A percentile compares a stretch with the other conserved stretches of the same genome.
Evolutionary conservation across 441 rosid genomes (phyloP).

Genomic region (Jatropha multifida): DNA sequence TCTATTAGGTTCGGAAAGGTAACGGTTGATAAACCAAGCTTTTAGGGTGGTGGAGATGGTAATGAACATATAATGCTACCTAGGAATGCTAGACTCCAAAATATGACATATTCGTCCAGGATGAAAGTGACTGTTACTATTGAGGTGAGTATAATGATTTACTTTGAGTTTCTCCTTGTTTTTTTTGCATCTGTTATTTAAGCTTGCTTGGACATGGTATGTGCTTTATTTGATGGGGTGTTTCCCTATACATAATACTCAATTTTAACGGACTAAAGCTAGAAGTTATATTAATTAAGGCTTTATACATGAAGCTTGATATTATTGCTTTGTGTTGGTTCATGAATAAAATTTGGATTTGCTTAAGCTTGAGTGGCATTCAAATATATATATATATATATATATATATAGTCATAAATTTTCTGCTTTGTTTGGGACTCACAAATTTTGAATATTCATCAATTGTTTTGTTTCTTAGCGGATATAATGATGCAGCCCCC

Average conservation of each 20-base stretch:
- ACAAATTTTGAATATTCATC: too few relatives aligned
- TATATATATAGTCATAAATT: too few relatives aligned
- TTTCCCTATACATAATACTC: not conserved
- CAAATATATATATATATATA: too few relatives aligned
- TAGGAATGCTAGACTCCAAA: constrained; percentile 81
- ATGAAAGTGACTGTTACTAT: constrained; percentile 62
- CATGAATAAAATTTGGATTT: too few relatives aligned
- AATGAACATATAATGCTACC: constrained; percentile 59
- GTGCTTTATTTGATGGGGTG: not conserved
- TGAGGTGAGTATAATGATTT: constrained; percentile 45
- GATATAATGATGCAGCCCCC: too few relatives aligned
- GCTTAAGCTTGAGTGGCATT: too few relatives aligned
- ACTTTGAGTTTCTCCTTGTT: not conserved
- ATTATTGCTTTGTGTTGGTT: too few relatives aligned
- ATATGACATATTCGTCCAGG: constrained; percentile 77
- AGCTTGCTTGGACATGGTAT: not conserved
- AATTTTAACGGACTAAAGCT: too few relatives aligned
- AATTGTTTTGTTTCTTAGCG: too few relatives aligned
- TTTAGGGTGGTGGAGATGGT: constrained; percentile 40
- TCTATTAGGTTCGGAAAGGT: constrained; percentile 61
- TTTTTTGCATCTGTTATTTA: not conserved
- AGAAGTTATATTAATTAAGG: too few relatives aligned
- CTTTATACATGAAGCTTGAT: too few relatives aligned
- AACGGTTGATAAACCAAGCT: constrained; percentile 56
- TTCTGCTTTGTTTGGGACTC: too few relatives aligned